Percentiles rank a stretch among this genome's conserved stretches.
Evolutionary conservation across 1,139 yeast species (phyloP).

Genomic region (Suhomyces anneliseae): DNA sequence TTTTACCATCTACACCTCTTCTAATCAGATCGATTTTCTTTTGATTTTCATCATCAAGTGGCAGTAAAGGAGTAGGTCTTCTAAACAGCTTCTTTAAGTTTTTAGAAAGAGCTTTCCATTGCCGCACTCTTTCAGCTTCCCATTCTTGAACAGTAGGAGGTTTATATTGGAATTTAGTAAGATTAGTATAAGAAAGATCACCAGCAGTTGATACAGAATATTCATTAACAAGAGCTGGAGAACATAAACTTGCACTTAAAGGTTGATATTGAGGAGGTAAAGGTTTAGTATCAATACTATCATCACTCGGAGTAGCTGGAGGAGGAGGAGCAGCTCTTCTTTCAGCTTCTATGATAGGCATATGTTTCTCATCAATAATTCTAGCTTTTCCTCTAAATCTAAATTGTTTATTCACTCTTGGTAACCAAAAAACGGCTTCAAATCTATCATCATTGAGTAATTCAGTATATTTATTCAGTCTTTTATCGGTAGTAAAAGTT

Average conservation of each 20-base stretch:
- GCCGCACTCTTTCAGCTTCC: constrained; percentile 58
- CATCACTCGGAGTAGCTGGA: neutral
- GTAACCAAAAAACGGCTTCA: constrained; percentile 79
- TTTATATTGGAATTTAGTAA: constrained; percentile 25
- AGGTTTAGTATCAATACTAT: constrained; percentile 8
- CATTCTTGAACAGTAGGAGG: constrained; percentile 67
- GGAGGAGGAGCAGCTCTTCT: constrained; percentile 10
- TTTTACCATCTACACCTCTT: constrained; percentile 82
- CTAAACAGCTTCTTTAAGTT: constrained; percentile 63
- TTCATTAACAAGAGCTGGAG: constrained; percentile 23
- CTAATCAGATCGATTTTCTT: constrained; percentile 66
- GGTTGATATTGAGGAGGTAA: constrained; percentile 13
- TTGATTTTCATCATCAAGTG: constrained; percentile 55
- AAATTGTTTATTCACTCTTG: constrained; percentile 61
- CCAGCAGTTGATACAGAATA: constrained; percentile 10
- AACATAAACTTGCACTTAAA: constrained; percentile 24
- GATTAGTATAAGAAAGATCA: constrained; percentile 32
- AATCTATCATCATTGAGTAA: constrained; percentile 50
- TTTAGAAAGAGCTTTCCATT: constrained; percentile 63
- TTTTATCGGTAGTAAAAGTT: constrained; percentile 69
- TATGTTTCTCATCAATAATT: constrained; percentile 35
- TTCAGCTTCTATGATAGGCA: constrained; percentile 36
- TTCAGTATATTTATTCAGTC: constrained; percentile 65
- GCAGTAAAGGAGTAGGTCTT: constrained; percentile 68
- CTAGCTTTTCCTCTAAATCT: constrained; percentile 69